These are phyloP conservation scores for Mycena sanguinolenta DNA, from an alignment of 768 basidiomycete species.

Conservation along the genomic window DNA sequence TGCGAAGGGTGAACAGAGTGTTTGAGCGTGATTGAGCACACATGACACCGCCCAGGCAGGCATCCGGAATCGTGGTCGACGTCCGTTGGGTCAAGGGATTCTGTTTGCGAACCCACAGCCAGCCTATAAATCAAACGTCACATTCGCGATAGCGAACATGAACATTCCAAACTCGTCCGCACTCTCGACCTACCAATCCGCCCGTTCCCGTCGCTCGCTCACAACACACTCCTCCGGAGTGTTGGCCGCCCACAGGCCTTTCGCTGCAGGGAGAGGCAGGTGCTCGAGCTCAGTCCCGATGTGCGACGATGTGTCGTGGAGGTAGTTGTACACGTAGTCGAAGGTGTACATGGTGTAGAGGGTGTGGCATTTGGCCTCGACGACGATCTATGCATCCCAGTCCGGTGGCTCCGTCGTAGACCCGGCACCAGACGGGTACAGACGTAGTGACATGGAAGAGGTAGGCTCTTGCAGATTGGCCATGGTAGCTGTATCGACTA, in stretches of 20 bases:
- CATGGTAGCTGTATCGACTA: slow-evolving; percentile 22
- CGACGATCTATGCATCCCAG: slow-evolving; percentile 27
- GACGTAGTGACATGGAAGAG: slow-evolving; percentile 15
- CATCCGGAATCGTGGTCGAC: too few relatives aligned
- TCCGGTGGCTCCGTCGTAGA: too few relatives aligned
- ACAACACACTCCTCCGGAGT: neutral
- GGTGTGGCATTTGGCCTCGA: slow-evolving; percentile 30
- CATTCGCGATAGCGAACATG: slow-evolving; percentile 9
- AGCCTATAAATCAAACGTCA: too few relatives aligned
- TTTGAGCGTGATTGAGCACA: too few relatives aligned
- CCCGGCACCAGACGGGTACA: neutral
- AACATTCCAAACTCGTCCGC: slow-evolving; percentile 35
- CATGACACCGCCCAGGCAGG: too few relatives aligned
- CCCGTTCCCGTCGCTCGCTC: slow-evolving; percentile 5
- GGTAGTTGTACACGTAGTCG: slow-evolving; percentile 24
- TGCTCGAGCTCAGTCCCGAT: slow-evolving; percentile 27
- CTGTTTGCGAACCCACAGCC: too few relatives aligned
- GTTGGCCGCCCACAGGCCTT: slow-evolving; percentile 24
- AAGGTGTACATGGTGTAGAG: slow-evolving; percentile 27
- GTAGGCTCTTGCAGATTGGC: slow-evolving; percentile 31
- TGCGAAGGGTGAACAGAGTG: too few relatives aligned
- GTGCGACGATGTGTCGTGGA: slow-evolving; percentile 17
- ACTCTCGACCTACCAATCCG: too few relatives aligned
- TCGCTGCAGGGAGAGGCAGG: slow-evolving; percentile 10
- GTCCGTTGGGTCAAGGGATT: too few relatives aligned